These are phyloP conservation scores for Botrytis deweyae DNA, from an alignment of 2,329 filamentous ascomycete species.

Conservation along the genomic window DNA sequence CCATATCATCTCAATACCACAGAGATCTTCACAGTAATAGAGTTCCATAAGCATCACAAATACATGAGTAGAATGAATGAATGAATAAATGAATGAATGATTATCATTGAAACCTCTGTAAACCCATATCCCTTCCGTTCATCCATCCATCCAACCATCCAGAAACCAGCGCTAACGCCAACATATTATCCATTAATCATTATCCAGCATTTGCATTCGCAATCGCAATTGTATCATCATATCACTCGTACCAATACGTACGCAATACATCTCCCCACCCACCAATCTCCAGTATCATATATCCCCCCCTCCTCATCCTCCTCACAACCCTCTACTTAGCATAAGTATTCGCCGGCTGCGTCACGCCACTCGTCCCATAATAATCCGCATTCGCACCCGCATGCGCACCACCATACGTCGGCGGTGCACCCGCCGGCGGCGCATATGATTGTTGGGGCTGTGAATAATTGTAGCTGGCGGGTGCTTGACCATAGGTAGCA, in stretches of 20 bases:
- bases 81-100: neutral
- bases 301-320: neutral
- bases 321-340: neutral
- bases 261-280: neutral
- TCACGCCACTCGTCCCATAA: slow-evolving; percentile 27
- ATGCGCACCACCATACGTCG: slow-evolving; percentile 16
- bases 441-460: slow-evolving; percentile 23
- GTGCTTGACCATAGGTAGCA: slow-evolving; percentile 15
- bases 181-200: slow-evolving; percentile 11
- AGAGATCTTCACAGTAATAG: too few relatives aligned
- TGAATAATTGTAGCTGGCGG: slow-evolving; percentile 8
- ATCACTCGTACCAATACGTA: neutral
- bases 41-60: neutral
- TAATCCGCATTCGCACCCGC: slow-evolving; percentile 22
- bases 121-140: neutral
- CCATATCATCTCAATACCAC: too few relatives aligned
- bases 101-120: neutral
- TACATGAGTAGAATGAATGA: neutral
- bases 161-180: neutral
- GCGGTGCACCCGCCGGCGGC: slow-evolving; percentile 22
- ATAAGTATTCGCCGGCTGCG: slow-evolving; percentile 28
- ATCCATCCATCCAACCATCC: too few relatives aligned
- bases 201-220: neutral
- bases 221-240: neutral
- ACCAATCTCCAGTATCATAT: too few relatives aligned